These are phyloP conservation scores for Aspergillus wentii DNA, from an alignment of 495 filamentous ascomycete species.

Conservation along the genomic window DNA sequence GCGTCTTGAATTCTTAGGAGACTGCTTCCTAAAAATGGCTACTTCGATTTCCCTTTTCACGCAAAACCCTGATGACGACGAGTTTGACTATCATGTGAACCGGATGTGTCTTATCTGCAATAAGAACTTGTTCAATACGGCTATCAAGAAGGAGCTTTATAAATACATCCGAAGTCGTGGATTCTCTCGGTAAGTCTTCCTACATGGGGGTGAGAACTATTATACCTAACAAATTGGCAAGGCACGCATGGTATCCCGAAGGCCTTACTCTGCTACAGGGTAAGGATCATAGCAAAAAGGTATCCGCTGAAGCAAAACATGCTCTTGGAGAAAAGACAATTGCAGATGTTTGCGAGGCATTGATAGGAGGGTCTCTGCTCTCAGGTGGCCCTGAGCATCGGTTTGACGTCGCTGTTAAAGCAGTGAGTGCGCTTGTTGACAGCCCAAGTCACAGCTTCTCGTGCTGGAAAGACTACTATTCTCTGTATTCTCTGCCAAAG, in stretches of 20 bases:
- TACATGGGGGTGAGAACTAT: neutral
- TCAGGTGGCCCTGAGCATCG: conserved; percentile 49
- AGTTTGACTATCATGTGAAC: conserved; percentile 84
- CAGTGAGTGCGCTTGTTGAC: conserved; percentile 72
- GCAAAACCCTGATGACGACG: conserved; percentile 69
- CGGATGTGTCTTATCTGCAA: conserved; percentile 94
- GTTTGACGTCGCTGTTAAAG: conserved; percentile 78
- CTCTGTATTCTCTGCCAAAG: conserved; percentile 61
- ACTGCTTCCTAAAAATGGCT: conserved; percentile 93
- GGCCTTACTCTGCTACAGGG: conserved; percentile 61
- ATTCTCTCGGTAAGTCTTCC: conserved; percentile 60
- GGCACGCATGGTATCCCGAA: conserved; percentile 71
- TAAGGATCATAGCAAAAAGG: conserved; percentile 52
- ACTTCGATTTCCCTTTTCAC: conserved; percentile 83
- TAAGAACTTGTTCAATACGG: conserved; percentile 76
- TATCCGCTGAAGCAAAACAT: conserved; percentile 52
- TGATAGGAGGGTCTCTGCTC: conserved; percentile 86
- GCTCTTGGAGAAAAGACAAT: conserved; percentile 81
- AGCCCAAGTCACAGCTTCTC: conserved; percentile 61
- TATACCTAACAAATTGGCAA: conserved; percentile 9
- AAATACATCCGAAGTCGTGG: conserved; percentile 77
- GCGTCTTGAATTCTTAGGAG: conserved; percentile 88
- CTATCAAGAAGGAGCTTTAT: conserved; percentile 57
- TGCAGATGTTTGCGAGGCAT: conserved; percentile 94
- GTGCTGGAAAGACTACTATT: conserved; percentile 66